Evolutionary conservation across 345 rosid genomes (phyloP), one percentile per base, ranked within the genome.

Genomic region (Chamaenerion angustifolium): DNA sequence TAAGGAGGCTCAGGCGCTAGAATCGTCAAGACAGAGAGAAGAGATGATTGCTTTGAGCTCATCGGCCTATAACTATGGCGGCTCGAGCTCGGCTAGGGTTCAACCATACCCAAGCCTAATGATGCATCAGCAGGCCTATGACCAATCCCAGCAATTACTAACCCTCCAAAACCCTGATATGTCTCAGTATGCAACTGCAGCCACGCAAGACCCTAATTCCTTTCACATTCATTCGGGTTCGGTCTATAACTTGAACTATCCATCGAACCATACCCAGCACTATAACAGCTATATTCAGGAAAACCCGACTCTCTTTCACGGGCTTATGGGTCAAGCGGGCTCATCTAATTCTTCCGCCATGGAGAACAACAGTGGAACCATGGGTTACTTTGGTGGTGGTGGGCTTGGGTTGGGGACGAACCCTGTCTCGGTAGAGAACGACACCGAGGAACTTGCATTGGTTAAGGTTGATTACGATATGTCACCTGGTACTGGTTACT

Each of bases 1-100:
- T 7, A 92, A 92, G 65, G 99, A 92, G 61, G 99, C 99, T n/a
- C 99, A 88, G 45, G 99, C 96, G 7, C 57, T 92, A 3, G 99
- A 92, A 68, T 71, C 88, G 0, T 80, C 94, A 4, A 65, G 86
- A 58, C 82, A 83, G 63, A 74, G 90, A 0, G 95, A 92, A 44
- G 95, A 92, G 70, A 79, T 88, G 82, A 72, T 87, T 4, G 90
- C 90, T 9, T 81, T 87, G 2, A 82, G 83, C 11, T 80, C 98
- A 54, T 21, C 25, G 2, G 25, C 25, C 3, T 21, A 21, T 21
- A 21, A 21, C 25, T 21, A 21, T 21, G 25, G 25, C 7, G 89
- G 88, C 48, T 56, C 60, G 13, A 23, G 58, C 54, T 43, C 57
- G 19, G 47, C 37, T 4, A 54, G 57, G 40, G 17, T 54, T 13